Base-by-base conservation (phyloP, 169 alveolate genomes). In the Perkinsus olseni region DNA sequence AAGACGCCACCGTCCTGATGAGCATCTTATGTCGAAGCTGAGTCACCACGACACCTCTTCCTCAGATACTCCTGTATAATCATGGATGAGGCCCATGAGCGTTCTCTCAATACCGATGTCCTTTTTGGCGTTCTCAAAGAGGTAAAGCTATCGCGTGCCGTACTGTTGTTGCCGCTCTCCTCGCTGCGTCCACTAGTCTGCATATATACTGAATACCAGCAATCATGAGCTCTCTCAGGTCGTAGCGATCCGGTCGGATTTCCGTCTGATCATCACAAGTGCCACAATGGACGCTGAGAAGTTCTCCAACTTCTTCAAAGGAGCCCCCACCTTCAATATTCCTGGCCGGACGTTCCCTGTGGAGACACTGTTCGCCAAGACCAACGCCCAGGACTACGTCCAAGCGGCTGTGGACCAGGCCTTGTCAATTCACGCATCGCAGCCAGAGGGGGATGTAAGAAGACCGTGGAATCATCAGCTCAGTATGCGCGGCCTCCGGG, bases 81-180 rank as follows among this genome's bases (percentile, higher is more conserved):
- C 93, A 99, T 99, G 99, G 99, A 99, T 96, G 99, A 99, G 93
- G 99, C 99, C 38, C 99, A 99, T 96, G 99, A 99, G 95, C 97
- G 99, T 96, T 98, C 99, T 38, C 96, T 99, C 93, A 98, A 99
- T 95, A 99, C 99, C 0, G 99, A 99, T 96, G 99, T 99, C 34
- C 97, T 99, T 38, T 99, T 99, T 96, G 99, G 99, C 11, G 98
- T 99, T 13, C 95, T 99, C 93, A 99, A 98, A 95, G 98, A 98
- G 92, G 99, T 99, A 36, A 98, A n/a, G n/a, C n/a, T n/a, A n/a
- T n/a, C n/a, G n/a, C n/a, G n/a, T n/a, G n/a, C n/a, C n/a, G n/a
- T n/a, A n/a, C n/a, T n/a, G n/a, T n/a, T n/a, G n/a, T n/a, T n/a
- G n/a, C n/a, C n/a, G n/a, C n/a, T n/a, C n/a, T n/a, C n/a, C n/a